Percentiles rank a stretch among this genome's conserved stretches.
Evolutionary conservation across 1,284 basidiomycete genomes (phyloP).

Genomic region (Ceratobasidium sp.): DNA sequence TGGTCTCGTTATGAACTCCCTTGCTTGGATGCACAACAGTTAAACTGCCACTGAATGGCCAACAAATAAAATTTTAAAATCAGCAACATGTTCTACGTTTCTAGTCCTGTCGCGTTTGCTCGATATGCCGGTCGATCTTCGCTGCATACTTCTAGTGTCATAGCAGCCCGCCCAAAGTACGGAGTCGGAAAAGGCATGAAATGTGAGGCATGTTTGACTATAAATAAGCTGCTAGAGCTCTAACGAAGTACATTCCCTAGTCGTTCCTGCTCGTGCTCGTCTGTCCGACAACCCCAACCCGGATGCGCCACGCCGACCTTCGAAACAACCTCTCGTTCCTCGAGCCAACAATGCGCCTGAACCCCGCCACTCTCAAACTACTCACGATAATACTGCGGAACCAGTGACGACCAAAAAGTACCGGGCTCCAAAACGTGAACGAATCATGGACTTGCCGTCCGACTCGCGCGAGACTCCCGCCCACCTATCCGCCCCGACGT

Average conservation of each 20-base stretch:
- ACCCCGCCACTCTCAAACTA: not conserved
- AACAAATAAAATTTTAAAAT: not conserved
- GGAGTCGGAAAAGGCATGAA: not conserved
- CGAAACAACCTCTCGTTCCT: not conserved
- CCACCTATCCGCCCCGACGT: not conserved
- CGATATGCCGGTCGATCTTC: not conserved
- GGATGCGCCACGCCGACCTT: not conserved
- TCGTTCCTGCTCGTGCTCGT: constrained; percentile 24
- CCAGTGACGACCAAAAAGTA: not conserved
- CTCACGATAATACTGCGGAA: not conserved
- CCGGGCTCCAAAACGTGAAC: constrained; percentile 9
- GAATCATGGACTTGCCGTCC: constrained; percentile 7
- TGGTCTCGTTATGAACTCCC: not conserved
- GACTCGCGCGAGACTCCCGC: not conserved
- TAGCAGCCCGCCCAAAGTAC: constrained; percentile 13
- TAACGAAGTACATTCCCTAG: not conserved
- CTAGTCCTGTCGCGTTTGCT: not conserved
- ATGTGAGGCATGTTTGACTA: constrained; percentile 2
- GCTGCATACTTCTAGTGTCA: constrained; percentile 2
- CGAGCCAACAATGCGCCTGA: not conserved
- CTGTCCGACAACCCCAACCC: not conserved
- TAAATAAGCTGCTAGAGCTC: not conserved
- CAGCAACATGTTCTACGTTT: not conserved
- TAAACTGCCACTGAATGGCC: not conserved
- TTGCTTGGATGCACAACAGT: not conserved